These are phyloP conservation scores for Arachis hypogaea DNA, from an alignment of 306 rosid species.

Conservation along the genomic window DNA sequence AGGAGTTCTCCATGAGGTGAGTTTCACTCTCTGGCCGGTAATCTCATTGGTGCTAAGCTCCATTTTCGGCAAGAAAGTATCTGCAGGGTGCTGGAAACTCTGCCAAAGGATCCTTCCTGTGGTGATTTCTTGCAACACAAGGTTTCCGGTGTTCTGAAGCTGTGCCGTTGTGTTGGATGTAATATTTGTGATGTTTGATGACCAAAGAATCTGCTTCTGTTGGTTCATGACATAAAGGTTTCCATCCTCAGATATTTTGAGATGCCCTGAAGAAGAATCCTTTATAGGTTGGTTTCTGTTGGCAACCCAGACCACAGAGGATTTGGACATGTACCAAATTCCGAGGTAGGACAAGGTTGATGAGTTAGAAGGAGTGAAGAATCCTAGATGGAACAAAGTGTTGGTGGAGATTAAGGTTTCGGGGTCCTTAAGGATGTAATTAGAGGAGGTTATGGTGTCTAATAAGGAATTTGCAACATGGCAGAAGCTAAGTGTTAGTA, in stretches of 20 bases:
- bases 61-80: constrained; percentile 32
- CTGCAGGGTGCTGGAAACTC: constrained; percentile 43
- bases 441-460: neutral
- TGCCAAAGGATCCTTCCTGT: constrained; percentile 30
- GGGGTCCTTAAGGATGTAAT: neutral
- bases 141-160: constrained; percentile 33
- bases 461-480: neutral
- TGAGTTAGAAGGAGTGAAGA: constrained; percentile 42
- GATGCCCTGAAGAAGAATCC: constrained; percentile 27
- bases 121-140: constrained; percentile 34
- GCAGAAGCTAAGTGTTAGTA: neutral
- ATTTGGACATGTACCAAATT: constrained; percentile 31
- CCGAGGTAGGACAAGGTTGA: constrained; percentile 40
- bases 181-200: constrained; percentile 39
- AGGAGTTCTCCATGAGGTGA: constrained; percentile 1
- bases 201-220: constrained; percentile 33
- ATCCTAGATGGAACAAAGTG: constrained; percentile 38
- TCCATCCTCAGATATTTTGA: constrained; percentile 35
- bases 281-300: constrained; percentile 37
- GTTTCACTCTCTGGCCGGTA: neutral
- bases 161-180: constrained; percentile 3
- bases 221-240: constrained; percentile 37
- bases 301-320: constrained; percentile 41
- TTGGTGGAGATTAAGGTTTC: constrained; percentile 4
- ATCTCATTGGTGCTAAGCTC: neutral